These are phyloP conservation scores for Paramecium tetraurelia DNA, from an alignment of 73 alveolate genomes.

Conservation along the genomic window DNA sequence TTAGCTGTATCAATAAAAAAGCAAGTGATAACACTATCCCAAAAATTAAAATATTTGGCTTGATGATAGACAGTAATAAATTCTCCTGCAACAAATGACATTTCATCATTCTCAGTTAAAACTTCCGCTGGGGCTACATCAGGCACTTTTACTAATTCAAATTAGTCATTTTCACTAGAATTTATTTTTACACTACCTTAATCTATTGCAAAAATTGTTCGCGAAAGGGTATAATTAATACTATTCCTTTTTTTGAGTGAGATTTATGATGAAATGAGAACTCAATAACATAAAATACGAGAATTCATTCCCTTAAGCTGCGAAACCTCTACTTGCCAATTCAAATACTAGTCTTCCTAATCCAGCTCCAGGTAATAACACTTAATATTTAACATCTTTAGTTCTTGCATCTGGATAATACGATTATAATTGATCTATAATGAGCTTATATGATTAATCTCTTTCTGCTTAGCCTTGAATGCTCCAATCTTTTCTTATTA, in stretches of 20 bases:
- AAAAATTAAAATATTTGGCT: conserved; percentile 50
- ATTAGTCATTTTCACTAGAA: conserved; percentile 70
- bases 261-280: conserved; percentile 83
- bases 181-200: background rate
- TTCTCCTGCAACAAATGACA: conserved; percentile 95
- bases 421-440: conserved; percentile 68
- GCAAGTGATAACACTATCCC: conserved; percentile 94
- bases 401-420: conserved; percentile 57
- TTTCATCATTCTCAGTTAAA: conserved; percentile 74
- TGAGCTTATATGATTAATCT: conserved; percentile 75
- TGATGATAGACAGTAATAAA: conserved; percentile 87
- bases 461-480: conserved; percentile 82
- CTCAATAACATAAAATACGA: conserved; percentile 96
- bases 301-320: conserved; percentile 97
- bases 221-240: conserved; percentile 84
- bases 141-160: conserved; percentile 73
- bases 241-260: conserved; percentile 73
- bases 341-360: conserved; percentile 95
- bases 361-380: conserved; percentile 98
- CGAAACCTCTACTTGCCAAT: conserved; percentile 91
- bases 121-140: conserved; percentile 66
- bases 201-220: conserved; percentile 80
- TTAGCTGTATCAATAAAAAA: conserved; percentile 98
- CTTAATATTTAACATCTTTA: conserved; percentile 51
- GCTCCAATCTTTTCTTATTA: conserved; percentile 84